Conservation (phyloP, 768 basidiomycete species). For the Boletus bicolor region DNA sequence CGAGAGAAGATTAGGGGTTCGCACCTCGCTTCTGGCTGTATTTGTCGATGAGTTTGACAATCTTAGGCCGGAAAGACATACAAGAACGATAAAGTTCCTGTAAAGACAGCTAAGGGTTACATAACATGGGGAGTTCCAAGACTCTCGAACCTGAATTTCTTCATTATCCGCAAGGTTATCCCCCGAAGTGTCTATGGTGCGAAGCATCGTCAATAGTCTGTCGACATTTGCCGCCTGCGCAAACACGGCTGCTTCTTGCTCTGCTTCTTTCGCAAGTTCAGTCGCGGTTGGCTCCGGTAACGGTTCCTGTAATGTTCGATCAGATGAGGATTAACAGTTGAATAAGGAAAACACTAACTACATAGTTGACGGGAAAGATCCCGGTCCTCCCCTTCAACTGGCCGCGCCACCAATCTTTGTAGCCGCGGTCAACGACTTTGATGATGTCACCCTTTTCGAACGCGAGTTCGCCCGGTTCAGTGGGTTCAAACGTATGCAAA, state of each 20-base stretch:
- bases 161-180: conserved; percentile 89
- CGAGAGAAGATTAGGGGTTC: conserved; percentile 5
- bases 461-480: conserved; percentile 84
- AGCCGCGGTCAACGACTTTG: conserved; percentile 90
- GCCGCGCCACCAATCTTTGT: conserved; percentile 97
- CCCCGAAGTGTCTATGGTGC: conserved; percentile 66
- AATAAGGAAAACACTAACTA: conserved; percentile 48
- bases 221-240: conserved; percentile 84
- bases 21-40: conserved; percentile 88
- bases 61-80: conserved; percentile 89
- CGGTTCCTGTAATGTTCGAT: conserved; percentile 52
- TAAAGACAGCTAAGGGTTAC: conserved; percentile 3
- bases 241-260: conserved; percentile 87
- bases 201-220: conserved; percentile 69
- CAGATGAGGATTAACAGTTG: neutral
- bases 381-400: conserved; percentile 87
- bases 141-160: conserved; percentile 67
- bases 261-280: conserved; percentile 77
- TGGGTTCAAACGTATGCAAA: conserved; percentile 83
- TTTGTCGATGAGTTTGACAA: conserved; percentile 95
- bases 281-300: conserved; percentile 78
- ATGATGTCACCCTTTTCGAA: conserved; percentile 93
- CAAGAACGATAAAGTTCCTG: conserved; percentile 89
- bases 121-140: neutral
- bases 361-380: conserved; percentile 97